A percentile compares a stretch with the other conserved stretches of the same genome.
Conservation (phyloP, 2,329 filamentous ascomycete genomes). For the Nothomitra cinnamomea region DNA sequence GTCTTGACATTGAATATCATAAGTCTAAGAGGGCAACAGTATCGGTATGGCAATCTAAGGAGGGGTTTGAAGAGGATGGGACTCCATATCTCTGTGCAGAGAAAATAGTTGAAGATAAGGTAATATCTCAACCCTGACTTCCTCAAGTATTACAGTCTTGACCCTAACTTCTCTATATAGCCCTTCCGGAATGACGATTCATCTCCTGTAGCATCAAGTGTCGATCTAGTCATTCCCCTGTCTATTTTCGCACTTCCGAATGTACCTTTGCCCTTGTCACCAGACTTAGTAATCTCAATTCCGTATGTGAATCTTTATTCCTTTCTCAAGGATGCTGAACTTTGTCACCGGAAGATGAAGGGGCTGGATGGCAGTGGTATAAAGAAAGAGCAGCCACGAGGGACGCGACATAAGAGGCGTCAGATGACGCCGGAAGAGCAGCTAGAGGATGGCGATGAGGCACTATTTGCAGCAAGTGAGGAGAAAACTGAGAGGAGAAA, state of each 20-base stretch:
- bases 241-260: background rate
- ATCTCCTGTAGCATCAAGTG: background rate
- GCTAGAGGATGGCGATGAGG: background rate
- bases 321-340: background rate
- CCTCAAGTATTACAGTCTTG: background rate
- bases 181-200: background rate
- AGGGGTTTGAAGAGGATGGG: too few species aligned
- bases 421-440: background rate
- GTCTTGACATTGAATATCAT: slow-evolving; percentile 4
- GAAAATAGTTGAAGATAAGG: background rate
- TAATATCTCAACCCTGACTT: background rate
- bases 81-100: too few species aligned
- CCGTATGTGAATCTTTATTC: background rate
- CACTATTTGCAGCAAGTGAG: background rate
- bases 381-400: background rate
- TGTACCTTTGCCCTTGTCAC: too few species aligned
- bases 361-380: too few species aligned
- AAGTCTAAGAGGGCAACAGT: slow-evolving; percentile 2
- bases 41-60: too few species aligned
- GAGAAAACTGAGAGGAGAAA: too few species aligned
- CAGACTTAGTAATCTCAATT: background rate
- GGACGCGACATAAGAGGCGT: background rate
- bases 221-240: background rate
- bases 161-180: background rate
- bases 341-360: background rate